Percentiles rank a stretch among this genome's conserved stretches.
phyloP scores from a whole-genome alignment of 2,329 filamentous ascomycete species.

The Microcyclospora pomicola region DNA sequence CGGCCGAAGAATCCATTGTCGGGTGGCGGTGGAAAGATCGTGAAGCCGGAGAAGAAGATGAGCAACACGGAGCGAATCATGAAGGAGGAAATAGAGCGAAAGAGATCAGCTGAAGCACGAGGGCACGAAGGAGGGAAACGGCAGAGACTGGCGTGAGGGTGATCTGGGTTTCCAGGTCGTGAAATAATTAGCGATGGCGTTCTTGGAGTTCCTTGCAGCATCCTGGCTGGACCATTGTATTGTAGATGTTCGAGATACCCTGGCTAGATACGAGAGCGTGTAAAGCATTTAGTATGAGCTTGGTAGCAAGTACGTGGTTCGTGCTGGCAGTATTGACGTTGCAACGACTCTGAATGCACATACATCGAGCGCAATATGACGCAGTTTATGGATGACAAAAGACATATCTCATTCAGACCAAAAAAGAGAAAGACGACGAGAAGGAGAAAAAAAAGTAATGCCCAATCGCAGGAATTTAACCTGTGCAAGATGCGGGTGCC shows the following conservation, averaged over 20 bases:
- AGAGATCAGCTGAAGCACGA: constrained; percentile 21
- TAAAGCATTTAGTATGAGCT: too few relatives aligned
- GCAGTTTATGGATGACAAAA: too few relatives aligned
- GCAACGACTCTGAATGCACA: too few relatives aligned
- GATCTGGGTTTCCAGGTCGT: too few relatives aligned
- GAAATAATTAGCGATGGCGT: neutral
- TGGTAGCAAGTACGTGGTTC: too few relatives aligned
- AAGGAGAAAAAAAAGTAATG: constrained; percentile 1
- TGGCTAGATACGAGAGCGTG: too few relatives aligned
- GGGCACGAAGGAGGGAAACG: constrained; percentile 14
- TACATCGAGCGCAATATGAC: too few relatives aligned
- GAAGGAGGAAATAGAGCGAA: constrained; percentile 44
- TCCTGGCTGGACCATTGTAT: too few relatives aligned
- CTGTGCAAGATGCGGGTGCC: constrained; percentile 1
- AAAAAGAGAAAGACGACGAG: neutral
- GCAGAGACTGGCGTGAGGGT: constrained; percentile 9
- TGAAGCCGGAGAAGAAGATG: constrained; percentile 63
- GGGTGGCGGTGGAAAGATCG: constrained; percentile 8
- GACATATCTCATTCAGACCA: too few relatives aligned
- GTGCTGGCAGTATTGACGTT: too few relatives aligned
- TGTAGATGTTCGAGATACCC: too few relatives aligned
- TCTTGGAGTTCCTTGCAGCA: too few relatives aligned
- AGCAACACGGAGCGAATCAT: constrained; percentile 81
- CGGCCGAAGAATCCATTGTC: constrained; percentile 46
- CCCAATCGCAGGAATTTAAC: neutral